phyloP scores from a whole-genome alignment of 2,329 filamentous ascomycete species.

The Pleoardoris graminearum region DNA sequence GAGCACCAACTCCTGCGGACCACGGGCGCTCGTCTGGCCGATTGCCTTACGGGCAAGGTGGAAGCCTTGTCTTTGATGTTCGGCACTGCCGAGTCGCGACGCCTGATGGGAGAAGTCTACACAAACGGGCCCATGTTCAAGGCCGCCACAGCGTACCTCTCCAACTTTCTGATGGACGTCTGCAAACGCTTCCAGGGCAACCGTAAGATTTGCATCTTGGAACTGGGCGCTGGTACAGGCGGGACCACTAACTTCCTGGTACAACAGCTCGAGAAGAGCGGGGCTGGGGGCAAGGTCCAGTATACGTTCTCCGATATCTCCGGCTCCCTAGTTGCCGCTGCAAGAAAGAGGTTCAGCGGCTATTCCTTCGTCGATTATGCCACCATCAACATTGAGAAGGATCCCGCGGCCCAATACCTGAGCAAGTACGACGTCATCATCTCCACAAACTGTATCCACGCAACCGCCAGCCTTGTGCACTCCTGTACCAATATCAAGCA shows the following conservation, averaged over 20 bases:
- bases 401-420: constrained; percentile 10
- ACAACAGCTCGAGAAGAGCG: neutral
- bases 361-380: constrained; percentile 39
- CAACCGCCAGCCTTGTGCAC: constrained; percentile 14
- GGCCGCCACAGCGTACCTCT: neutral
- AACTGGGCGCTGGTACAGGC: neutral
- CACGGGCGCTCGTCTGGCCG: constrained; percentile 4
- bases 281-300: neutral
- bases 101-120: constrained; percentile 45
- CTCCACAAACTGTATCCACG: constrained; percentile 22
- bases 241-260: neutral
- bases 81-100: neutral
- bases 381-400: constrained; percentile 40
- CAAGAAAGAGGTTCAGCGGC: constrained; percentile 26
- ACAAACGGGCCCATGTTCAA: constrained; percentile 24
- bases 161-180: neutral
- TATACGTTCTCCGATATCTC: constrained; percentile 2
- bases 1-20: constrained; percentile 3
- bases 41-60: neutral
- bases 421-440: constrained; percentile 14
- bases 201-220: neutral
- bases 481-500: constrained; percentile 13
- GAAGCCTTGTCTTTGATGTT: neutral
- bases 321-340: neutral
- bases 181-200: neutral